A percentile compares a stretch with the other conserved stretches of the same genome.
phyloP scores from a whole-genome alignment of 257 asterid species.

The Thymus quinquecostatus region DNA sequence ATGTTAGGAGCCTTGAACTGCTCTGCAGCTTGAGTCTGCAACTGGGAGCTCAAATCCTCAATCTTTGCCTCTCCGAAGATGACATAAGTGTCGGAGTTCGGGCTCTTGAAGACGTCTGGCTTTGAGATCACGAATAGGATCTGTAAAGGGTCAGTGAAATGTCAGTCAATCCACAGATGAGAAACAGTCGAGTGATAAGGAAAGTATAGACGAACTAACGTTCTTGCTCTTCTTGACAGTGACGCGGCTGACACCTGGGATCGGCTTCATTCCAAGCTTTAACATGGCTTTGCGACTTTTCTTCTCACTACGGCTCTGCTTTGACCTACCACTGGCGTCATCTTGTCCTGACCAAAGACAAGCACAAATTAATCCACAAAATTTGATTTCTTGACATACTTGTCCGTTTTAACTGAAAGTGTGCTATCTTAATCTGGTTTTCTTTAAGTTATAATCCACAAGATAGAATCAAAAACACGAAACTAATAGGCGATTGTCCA shows the following conservation, averaged over 20 bases:
- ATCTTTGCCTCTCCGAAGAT: conserved; percentile 55
- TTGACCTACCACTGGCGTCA: conserved; percentile 47
- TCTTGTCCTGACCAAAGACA: conserved; percentile 41
- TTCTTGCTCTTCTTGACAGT: conserved; percentile 60
- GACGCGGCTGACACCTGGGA: conserved; percentile 53
- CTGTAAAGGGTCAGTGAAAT: conserved; percentile 30
- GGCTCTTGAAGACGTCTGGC: conserved; percentile 60
- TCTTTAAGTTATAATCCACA: neutral
- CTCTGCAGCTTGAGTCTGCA: conserved; percentile 58
- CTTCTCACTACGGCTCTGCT: conserved; percentile 59
- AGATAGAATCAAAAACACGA: neutral
- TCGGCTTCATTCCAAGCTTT: conserved; percentile 53
- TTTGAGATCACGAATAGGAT: conserved; percentile 56
- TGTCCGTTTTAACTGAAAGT: neutral
- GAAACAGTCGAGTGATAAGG: neutral
- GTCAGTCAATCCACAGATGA: neutral
- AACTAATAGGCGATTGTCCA: neutral
- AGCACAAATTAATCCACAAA: neutral
- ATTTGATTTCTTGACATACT: neutral
- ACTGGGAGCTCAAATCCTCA: conserved; percentile 56
- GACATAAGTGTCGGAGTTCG: conserved; percentile 48
- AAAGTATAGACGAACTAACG: conserved; percentile 19
- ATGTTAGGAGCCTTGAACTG: conserved; percentile 62
- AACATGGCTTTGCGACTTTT: conserved; percentile 61
- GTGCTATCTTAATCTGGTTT: neutral